Evolutionary conservation across 495 filamentous ascomycete genomes (phyloP).

Genomic region (Evansstolkia leycettana): DNA sequence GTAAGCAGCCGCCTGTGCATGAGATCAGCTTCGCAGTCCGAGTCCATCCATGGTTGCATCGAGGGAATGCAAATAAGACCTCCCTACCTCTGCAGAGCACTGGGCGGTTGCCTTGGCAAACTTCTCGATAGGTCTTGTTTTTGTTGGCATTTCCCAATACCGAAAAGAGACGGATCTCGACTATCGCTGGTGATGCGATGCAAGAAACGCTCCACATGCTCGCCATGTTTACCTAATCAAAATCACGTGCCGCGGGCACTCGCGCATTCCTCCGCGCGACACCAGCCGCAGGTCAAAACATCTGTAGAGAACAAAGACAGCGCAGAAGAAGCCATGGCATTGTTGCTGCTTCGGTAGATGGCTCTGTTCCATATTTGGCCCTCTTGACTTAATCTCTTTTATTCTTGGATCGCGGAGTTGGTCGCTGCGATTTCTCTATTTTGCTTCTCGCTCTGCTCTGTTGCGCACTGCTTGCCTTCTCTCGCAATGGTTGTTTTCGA

Average conservation of each 20-base stretch:
- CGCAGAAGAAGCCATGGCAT: no score
- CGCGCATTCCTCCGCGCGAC: neutral
- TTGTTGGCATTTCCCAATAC: conserved; percentile 19
- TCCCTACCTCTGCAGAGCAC: conserved; percentile 67
- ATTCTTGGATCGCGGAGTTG: neutral
- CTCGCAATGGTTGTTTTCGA: conserved; percentile 35
- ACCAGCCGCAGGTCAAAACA: neutral
- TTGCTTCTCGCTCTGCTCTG: conserved; percentile 4
- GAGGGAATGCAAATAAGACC: neutral
- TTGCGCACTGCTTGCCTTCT: no score
- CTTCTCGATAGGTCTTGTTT: conserved; percentile 67
- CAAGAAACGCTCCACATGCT: no score
- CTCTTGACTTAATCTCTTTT: neutral
- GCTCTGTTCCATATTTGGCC: neutral
- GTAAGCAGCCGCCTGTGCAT: conserved; percentile 61
- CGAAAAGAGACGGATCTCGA: no score
- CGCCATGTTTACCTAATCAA: neutral
- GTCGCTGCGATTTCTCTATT: neutral
- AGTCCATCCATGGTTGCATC: neutral
- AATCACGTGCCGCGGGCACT: neutral
- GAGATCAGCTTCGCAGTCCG: conserved; percentile 4
- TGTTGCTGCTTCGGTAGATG: no score
- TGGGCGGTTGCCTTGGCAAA: conserved; percentile 73
- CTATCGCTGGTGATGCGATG: no score
- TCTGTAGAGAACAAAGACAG: neutral